Evolutionary conservation across 495 filamentous ascomycete species (phyloP), one percentile per base, ranked within the genome.

Genomic region (Geopyxis carbonaria): DNA sequence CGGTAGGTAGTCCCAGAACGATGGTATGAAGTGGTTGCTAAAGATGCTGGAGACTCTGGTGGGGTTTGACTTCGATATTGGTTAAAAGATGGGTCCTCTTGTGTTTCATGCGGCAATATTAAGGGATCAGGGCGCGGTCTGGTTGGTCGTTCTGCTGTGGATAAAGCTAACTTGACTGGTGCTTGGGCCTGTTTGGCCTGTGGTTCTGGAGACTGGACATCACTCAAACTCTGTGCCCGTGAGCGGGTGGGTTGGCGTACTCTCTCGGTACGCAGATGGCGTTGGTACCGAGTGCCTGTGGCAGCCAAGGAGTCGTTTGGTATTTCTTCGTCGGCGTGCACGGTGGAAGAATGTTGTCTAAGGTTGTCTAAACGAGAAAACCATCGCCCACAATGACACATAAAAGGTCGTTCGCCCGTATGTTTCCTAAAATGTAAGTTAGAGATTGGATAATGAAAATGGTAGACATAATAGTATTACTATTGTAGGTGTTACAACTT

Each of bases 291-390:
- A 19, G 85, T 91, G 13, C 87, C 83, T 3, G 85, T 93, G 28
- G 91, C 91, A 5, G 89, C 91, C 8, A 95, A 68, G 5, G 91
- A 95, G 57, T 92, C 83, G 11, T 71, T 72, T 2, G 89, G 89
- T 14, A 95, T 97, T 34, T 93, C 87, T 55, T 95, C 91, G 59
- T 95, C 93, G 30, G 91, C 79, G 53, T 97, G 91, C 1, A 97
- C 91, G 0, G 91, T 97, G 53, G 93, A 91, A 11, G 89, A 91
- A 62, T 97, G 89, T 50, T 97, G 89, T 27, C 89, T 75, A 24
- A 97, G 65, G 48, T 97, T 97, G 58, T 97, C 89, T 24, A 97
- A 70, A 23, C 89, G 73, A n/a, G 89, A 97, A 58, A 97, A 97
- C 48, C 85, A 73, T 27, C 89, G 75, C 2, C 79, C 80, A 58